Evolutionary conservation across 2,329 filamentous ascomycete species (phyloP).

Genomic region (Claviceps digitariae): DNA sequence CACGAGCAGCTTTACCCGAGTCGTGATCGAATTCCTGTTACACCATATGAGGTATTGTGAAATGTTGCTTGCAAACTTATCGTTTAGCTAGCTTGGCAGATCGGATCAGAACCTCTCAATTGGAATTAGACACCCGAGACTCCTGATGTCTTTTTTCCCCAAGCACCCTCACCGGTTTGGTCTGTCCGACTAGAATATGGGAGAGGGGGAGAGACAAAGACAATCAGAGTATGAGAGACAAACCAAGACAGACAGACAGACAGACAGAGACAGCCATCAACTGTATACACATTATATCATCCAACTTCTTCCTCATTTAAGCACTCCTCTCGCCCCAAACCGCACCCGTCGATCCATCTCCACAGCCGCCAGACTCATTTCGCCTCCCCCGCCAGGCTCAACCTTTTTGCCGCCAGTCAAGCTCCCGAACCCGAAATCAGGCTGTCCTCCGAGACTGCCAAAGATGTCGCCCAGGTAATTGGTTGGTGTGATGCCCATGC

Average conservation of each 20-base stretch:
- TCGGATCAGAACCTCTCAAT: background rate
- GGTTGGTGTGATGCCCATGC: constrained; percentile 37
- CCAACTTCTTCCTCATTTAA: constrained; percentile 10
- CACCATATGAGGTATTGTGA: background rate
- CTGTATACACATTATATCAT: no score
- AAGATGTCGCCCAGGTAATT: constrained; percentile 65
- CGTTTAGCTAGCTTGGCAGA: background rate
- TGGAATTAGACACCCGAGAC: background rate
- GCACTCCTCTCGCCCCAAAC: constrained; percentile 11
- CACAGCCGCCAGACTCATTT: constrained; percentile 11
- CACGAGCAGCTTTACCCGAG: background rate
- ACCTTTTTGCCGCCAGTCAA: constrained; percentile 24
- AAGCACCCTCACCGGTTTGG: background rate
- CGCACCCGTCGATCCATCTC: constrained; percentile 17
- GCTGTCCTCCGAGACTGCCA: constrained; percentile 49
- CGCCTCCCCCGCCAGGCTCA: constrained; percentile 8
- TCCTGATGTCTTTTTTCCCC: background rate
- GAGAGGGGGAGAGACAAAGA: no score
- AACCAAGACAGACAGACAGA: no score
- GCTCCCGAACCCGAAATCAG: constrained; percentile 49
- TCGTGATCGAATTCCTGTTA: background rate
- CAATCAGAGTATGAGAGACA: no score
- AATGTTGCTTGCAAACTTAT: background rate
- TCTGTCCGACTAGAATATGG: background rate
- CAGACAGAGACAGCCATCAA: no score